Percentiles rank a stretch among this genome's conserved stretches.
These are phyloP conservation scores for Eragrostis tef DNA, from an alignment of 202 grass and related monocot genomes.

Conservation along the genomic window DNA sequence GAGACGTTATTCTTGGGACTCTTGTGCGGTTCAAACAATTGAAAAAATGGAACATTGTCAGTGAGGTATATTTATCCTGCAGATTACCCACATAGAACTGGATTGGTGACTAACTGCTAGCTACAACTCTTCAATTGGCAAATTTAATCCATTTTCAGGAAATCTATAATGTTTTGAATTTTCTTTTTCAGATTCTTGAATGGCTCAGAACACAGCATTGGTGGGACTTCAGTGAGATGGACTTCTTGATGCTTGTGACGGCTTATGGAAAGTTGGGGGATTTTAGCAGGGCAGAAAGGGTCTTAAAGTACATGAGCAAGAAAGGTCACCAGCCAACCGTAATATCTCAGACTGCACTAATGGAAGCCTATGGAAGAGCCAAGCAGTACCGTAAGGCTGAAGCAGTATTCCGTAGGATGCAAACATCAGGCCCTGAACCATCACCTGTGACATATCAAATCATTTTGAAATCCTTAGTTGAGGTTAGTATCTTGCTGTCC, in stretches of 20 bases:
- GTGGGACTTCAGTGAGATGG: conserved; percentile 95
- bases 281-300: conserved; percentile 77
- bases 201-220: conserved; percentile 93
- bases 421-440: conserved; percentile 78
- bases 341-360: conserved; percentile 90
- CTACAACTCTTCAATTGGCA: background rate
- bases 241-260: conserved; percentile 91
- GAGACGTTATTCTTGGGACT: conserved; percentile 77
- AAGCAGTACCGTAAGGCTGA: conserved; percentile 84
- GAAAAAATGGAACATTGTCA: conserved; percentile 88
- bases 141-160: background rate
- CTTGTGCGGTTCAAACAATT: conserved; percentile 91
- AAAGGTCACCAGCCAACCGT: conserved; percentile 78
- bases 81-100: conserved; percentile 34
- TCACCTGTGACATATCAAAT: conserved; percentile 94
- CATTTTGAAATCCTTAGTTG: conserved; percentile 84
- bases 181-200: conserved; percentile 77
- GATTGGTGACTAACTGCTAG: conserved; percentile 25
- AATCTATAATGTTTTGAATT: conserved; percentile 15
- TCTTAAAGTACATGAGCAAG: conserved; percentile 83
- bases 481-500: conserved; percentile 58
- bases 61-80: conserved; percentile 63
- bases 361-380: conserved; percentile 90
- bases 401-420: conserved; percentile 88
- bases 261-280: conserved; percentile 85